phyloP scores from a whole-genome alignment of 2,329 filamentous ascomycete genomes.

The Neoascochyta sp. region DNA sequence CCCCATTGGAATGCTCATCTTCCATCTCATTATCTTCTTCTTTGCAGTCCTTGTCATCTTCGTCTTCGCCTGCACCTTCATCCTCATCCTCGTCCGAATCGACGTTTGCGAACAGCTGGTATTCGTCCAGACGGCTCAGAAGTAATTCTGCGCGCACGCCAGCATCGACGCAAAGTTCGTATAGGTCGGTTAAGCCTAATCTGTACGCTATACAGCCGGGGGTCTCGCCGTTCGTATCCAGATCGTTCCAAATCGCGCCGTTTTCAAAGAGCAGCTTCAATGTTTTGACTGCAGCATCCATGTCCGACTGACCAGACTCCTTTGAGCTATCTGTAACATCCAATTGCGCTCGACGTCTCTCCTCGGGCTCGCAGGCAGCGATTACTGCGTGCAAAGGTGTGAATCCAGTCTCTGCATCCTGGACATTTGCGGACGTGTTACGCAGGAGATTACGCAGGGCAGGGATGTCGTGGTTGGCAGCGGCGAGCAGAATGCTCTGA shows the following conservation, averaged over 20 bases:
- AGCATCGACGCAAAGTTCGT: conserved; percentile 80
- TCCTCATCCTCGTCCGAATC: conserved; percentile 50
- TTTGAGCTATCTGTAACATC: conserved; percentile 23
- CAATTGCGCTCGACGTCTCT: no score
- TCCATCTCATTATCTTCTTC: conserved; percentile 8
- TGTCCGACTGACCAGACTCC: conserved; percentile 33
- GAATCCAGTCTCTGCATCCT: conserved; percentile 80
- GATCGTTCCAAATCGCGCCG: conserved; percentile 96
- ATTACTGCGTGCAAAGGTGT: conserved; percentile 89
- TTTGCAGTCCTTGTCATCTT: conserved; percentile 9
- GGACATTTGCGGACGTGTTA: conserved; percentile 63
- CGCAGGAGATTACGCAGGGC: conserved; percentile 67
- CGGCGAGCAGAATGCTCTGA: conserved; percentile 63
- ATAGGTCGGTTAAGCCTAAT: conserved; percentile 66
- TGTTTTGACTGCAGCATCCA: conserved; percentile 60
- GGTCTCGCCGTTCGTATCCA: conserved; percentile 82
- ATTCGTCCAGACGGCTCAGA: conserved; percentile 76
- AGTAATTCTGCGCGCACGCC: conserved; percentile 88
- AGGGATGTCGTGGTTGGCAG: conserved; percentile 63
- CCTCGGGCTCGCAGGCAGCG: conserved; percentile 53
- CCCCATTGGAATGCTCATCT: no score
- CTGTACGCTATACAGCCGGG: conserved; percentile 78
- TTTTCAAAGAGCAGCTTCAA: conserved; percentile 75
- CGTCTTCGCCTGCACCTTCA: conserved; percentile 40
- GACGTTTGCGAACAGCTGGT: conserved; percentile 65